Conservation (phyloP, 2,329 filamentous ascomycete genomes). For the Nothophaeocryptopus gaeumannii region DNA sequence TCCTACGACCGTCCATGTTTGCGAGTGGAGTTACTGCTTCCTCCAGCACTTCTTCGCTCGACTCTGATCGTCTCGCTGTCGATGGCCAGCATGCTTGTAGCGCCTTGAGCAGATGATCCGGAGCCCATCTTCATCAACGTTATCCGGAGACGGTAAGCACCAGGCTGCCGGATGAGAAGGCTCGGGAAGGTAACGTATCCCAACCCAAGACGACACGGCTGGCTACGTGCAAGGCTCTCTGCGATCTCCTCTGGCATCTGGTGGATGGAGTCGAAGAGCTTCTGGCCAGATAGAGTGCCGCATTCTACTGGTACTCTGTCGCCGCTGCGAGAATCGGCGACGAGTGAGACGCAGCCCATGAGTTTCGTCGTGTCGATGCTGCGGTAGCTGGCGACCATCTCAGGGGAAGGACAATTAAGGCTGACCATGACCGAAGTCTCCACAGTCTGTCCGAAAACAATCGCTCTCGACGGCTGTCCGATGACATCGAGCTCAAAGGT, state of each 20-base stretch:
- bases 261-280: constrained; percentile 35
- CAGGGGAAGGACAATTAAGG: constrained; percentile 25
- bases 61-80: constrained; percentile 34
- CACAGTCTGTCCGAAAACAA: constrained; percentile 30
- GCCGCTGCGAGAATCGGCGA: constrained; percentile 29
- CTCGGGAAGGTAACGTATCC: constrained; percentile 34
- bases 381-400: constrained; percentile 21
- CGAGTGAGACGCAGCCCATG: constrained; percentile 32
- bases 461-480: constrained; percentile 27
- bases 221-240: constrained; percentile 26
- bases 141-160: constrained; percentile 30
- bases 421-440: constrained; percentile 34
- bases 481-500: constrained; percentile 34
- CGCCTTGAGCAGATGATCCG: constrained; percentile 20
- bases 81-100: constrained; percentile 23
- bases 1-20: constrained; percentile 17
- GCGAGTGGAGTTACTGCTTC: constrained; percentile 8
- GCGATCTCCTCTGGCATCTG: constrained; percentile 28
- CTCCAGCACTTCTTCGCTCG: constrained; percentile 22
- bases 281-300: constrained; percentile 31
- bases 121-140: constrained; percentile 31
- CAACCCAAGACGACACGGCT: constrained; percentile 28
- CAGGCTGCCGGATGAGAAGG: constrained; percentile 33
- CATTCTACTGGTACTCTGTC: constrained; percentile 30
- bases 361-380: constrained; percentile 30